Base-by-base conservation (phyloP, 1,284 basidiomycete species). In the Melanopsichium pennsylvanicum region DNA sequence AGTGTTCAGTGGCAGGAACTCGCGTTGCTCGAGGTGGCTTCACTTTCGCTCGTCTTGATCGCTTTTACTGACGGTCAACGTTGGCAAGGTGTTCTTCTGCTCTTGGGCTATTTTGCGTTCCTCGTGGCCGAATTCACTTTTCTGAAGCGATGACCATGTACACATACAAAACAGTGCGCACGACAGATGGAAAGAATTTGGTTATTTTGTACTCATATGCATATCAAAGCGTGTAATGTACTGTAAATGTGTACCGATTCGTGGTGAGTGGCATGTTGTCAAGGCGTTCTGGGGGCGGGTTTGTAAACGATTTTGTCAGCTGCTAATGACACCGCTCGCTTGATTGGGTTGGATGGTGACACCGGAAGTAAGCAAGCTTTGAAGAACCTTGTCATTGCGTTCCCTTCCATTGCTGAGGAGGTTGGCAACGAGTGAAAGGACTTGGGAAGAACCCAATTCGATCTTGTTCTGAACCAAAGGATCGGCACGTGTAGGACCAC, bases 401-500 rank as follows among this genome's bases (percentile, higher is more conserved):
- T 67, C 59, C 18, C 59, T 31, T 2, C 61, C 57, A n/a, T 64
- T 70, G 40, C 47, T 47, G 18, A 70, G 38, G 43, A 48, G 16
- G 15, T 38, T 31, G 0, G 68, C 74, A 7, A 63, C 72, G 5
- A 36, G 27, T 10, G 40, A 26, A 8, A 81, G 60, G 15, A 81
- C 76, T 36, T 78, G 63, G 29, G 63, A 64, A 16, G 64, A 71
- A 2, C 74, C 75, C 11, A 81, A 39, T 13, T 78, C 78, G 52
- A 81, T 70, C 50, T 72, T 76, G 35, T 68, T 48, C 12, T 43
- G 16, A 5, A 75, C 51, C 21, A 80, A 36, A 9, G 61, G 42
- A 44, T 81, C 79, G 1, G 70, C 77, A 2, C 79, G 58, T 12
- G 78, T 78, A 13, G 75, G 76, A 1, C 79, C 78, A n/a, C 52